Percentiles rank a stretch among this genome's conserved stretches.
phyloP scores from a whole-genome alignment of 257 asterid species.

The Cordia subcordata region DNA sequence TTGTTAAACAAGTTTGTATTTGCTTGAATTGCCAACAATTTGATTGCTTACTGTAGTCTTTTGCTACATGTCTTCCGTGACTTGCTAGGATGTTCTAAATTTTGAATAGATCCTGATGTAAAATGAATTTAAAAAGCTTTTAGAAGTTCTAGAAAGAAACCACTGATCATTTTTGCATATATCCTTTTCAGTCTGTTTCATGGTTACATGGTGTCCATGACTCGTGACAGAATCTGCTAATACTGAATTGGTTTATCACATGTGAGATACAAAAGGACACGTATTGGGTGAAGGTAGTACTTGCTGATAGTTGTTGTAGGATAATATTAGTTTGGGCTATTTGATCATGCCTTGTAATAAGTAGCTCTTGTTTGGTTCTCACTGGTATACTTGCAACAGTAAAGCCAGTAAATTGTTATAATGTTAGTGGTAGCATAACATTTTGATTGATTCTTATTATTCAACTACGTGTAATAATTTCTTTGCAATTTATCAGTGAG shows the following conservation, averaged over 20 bases:
- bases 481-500: constrained; percentile 16
- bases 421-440: no score
- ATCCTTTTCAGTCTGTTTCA: neutral
- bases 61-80: neutral
- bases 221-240: constrained; percentile 6
- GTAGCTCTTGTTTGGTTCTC: no score
- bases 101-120: no score
- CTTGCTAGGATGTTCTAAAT: no score
- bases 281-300: neutral
- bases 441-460: neutral
- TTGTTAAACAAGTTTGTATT: neutral
- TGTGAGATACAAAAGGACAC: neutral
- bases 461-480: neutral
- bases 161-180: no score
- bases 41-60: no score
- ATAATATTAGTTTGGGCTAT: no score
- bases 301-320: neutral
- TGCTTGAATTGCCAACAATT: neutral
- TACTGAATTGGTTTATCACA: neutral
- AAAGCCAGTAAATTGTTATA: no score
- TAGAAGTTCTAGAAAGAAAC: no score
- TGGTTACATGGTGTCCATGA: constrained; percentile 2
- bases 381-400: no score
- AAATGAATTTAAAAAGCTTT: neutral
- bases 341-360: no score